phyloP scores from a whole-genome alignment of 495 filamentous ascomycete species.

The Podospora anserina region DNA sequence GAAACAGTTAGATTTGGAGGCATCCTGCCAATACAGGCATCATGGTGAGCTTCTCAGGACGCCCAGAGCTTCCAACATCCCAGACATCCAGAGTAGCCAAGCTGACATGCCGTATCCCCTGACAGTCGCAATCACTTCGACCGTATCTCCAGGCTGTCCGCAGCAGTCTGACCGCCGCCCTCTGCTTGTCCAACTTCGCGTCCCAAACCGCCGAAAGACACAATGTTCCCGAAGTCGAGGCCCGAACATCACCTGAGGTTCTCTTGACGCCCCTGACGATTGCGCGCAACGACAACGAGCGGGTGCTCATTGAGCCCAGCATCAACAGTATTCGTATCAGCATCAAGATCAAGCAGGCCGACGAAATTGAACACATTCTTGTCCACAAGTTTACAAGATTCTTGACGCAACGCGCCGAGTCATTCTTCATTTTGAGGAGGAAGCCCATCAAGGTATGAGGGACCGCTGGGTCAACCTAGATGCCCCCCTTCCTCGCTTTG shows the following conservation, averaged over 20 bases:
- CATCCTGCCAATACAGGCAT: slow-evolving; percentile 7
- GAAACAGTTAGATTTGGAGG: background rate
- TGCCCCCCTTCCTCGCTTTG: background rate
- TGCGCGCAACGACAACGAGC: slow-evolving; percentile 91
- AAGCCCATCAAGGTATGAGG: slow-evolving; percentile 82
- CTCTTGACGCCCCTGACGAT: slow-evolving; percentile 87
- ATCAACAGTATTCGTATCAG: slow-evolving; percentile 93
- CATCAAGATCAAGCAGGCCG: slow-evolving; percentile 98
- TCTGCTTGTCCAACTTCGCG: slow-evolving; percentile 94
- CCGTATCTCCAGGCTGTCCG: slow-evolving; percentile 97
- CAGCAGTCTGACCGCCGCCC: slow-evolving; percentile 87
- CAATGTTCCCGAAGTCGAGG: slow-evolving; percentile 97
- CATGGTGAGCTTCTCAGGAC: slow-evolving; percentile 23
- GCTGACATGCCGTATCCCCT: slow-evolving; percentile 1
- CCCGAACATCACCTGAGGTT: slow-evolving; percentile 85
- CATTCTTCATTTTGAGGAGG: slow-evolving; percentile 92
- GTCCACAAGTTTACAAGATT: slow-evolving; percentile 98
- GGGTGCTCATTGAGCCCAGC: slow-evolving; percentile 87
- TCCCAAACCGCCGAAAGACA: slow-evolving; percentile 94
- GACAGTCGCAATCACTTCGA: slow-evolving; percentile 92
- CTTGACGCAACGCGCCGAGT: slow-evolving; percentile 91
- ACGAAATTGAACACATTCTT: slow-evolving; percentile 96
- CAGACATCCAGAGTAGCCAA: slow-evolving; percentile 2
- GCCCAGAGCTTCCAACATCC: background rate
- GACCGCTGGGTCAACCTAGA: slow-evolving; percentile 5